A percentile compares a stretch with the other conserved stretches of the same genome.
Evolutionary conservation across 129 eudicot genomes (phyloP).

Genomic region (Lonicera japonica): DNA sequence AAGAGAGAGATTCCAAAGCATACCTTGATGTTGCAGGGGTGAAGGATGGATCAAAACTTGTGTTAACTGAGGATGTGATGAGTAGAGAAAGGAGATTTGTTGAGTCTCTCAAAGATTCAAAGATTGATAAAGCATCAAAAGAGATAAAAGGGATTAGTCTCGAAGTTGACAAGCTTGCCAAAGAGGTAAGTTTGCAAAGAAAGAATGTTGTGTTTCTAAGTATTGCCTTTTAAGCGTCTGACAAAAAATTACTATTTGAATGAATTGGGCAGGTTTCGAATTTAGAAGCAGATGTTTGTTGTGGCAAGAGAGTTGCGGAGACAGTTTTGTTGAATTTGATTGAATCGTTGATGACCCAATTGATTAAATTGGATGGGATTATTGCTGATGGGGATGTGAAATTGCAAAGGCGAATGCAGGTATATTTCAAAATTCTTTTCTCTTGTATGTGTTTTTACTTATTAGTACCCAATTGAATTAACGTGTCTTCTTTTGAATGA

Average conservation of each 20-base stretch:
- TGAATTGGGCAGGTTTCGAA: conserved; percentile 42
- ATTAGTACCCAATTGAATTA: background rate
- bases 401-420: conserved; percentile 71
- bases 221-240: background rate
- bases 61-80: conserved; percentile 51
- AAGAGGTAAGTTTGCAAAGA: conserved; percentile 32
- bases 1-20: conserved; percentile 71
- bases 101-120: conserved; percentile 42
- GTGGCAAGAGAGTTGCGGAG: conserved; percentile 75
- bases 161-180: conserved; percentile 72
- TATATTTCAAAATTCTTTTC: conserved; percentile 4
- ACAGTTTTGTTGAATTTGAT: conserved; percentile 53
- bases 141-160: conserved; percentile 40
- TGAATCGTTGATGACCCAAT: conserved; percentile 71
- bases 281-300: conserved; percentile 55
- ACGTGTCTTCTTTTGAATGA: conserved; percentile 6
- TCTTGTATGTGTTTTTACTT: background rate
- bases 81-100: conserved; percentile 60
- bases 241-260: background rate
- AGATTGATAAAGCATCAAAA: conserved; percentile 49
- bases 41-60: conserved; percentile 70
- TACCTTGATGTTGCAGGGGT: conserved; percentile 74
- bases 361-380: conserved; percentile 77
- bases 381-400: conserved; percentile 80
- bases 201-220: background rate